Evolutionary conservation across 2,329 filamentous ascomycete species (phyloP), one percentile per base, ranked within the genome.

Genomic region (Colletotrichum cereale): DNA sequence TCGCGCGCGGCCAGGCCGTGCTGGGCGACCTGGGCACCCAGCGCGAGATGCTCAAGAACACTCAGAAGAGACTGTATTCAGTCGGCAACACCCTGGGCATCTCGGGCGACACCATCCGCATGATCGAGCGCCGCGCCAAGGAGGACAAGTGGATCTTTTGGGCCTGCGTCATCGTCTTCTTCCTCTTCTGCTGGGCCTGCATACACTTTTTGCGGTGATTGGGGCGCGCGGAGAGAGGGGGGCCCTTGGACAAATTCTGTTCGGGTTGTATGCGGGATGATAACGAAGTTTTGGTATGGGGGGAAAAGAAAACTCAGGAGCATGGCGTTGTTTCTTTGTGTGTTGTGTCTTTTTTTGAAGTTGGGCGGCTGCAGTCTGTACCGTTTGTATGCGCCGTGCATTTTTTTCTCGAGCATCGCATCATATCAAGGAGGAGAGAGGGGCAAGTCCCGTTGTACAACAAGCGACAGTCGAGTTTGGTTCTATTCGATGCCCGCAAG

Each of bases 91-190:
- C 96, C 29, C 84, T 99, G 58, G 96, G 96, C 0, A 89, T 99
- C 71, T 97, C 93, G 78, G 95, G 96, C 26, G 96, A 98, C 80
- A 99, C 96, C 2, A 99, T 99, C 75, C 91, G 96, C 57, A 98
- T 96, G 94, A 92, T 99, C 52, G 96, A 98, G 83, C 85, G 96
- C 76, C 87, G 96, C 73, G 95, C 96, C 62, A 93, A 91, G 81
- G 93, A 98, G 85, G 96, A 99, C 81, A 98, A 98, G 83, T 98
- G 95, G 95, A 97, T 99, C 44, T 99, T 99, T 81, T 93, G 93
- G 87, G 92, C 86, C 0, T 95, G 96, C 0, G 94, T 96, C 3
- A 82, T 97, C 6, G 82, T 96, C 44, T 99, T 99, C 81, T 93
- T 98, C 77, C 79, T 89, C 47, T 99, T 99, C 80, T 97, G 96